Base-by-base conservation (phyloP, 1,284 basidiomycete genomes). In the Rhodotorula sp. region DNA sequence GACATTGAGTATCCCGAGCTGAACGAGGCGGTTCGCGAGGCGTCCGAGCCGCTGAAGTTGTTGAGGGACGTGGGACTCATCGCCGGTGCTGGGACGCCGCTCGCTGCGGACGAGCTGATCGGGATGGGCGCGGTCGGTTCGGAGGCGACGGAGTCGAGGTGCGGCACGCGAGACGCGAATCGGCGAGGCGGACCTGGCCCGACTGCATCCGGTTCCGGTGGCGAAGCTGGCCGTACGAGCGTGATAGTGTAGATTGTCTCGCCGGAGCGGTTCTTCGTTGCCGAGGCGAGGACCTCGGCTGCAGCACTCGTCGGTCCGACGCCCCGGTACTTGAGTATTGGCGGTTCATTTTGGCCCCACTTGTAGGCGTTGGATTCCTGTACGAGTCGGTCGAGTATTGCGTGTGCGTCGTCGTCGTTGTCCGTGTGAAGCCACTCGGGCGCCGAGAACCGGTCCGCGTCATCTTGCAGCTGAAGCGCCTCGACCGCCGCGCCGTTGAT, bases 201-300 rank as follows among this genome's bases (percentile, higher is more conserved):
- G 39, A 43, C 39, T 43, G 39, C 39, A 12, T 43, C 5, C 46
- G 23, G 34, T 5, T 3, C 3, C 5, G 39, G 21, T 14, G 16
- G 21, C 5, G 20, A n/a, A 3, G 18, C 3, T 5, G 63, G 58
- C 0, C 62, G 47, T 1, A 69, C 14, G 63, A 69, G 58, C n/a
- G 65, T 34, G 39, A 69, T 43, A 7, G 64, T 51, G 48, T n/a
- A 46, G 39, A 43, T 8, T 2, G 10, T 43, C 39, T 43, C 39
- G 39, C 12, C 12, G 39, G 29, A 48, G 18, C 21, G 52, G 21
- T 20, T 51, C 21, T 23, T 20, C 4, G 18, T 8, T 46, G 15
- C 52, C 16, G 68, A 48, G 29, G 66, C 68, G 48, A 63, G 21
- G 1, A 48, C 68, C 5, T 66, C 68, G 29, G 68, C 68, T 3